phyloP scores from a whole-genome alignment of 352 stramenopile genomes.

The Phytophthora megakarya region DNA sequence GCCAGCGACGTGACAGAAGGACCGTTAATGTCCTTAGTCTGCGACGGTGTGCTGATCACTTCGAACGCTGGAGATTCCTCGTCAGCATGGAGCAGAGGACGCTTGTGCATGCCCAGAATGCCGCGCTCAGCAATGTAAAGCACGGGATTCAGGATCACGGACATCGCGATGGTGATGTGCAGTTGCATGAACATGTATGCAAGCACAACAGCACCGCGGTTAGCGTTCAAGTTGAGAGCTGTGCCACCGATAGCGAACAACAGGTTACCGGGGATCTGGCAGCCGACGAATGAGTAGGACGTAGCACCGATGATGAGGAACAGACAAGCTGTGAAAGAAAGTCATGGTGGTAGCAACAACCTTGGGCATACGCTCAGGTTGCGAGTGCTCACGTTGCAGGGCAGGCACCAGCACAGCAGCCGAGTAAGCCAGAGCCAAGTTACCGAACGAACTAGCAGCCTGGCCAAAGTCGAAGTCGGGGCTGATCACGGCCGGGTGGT shows the following conservation, averaged over 20 bases:
- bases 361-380: constrained; percentile 61
- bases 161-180: constrained; percentile 67
- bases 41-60: constrained; percentile 27
- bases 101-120: constrained; percentile 66
- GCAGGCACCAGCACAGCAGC: constrained; percentile 61
- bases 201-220: constrained; percentile 54
- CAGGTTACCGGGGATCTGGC: constrained; percentile 67
- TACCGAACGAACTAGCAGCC: constrained; percentile 60
- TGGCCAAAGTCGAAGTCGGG: constrained; percentile 56
- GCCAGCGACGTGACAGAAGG: constrained; percentile 40
- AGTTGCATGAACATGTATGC: constrained; percentile 71
- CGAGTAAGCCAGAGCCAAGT: constrained; percentile 62
- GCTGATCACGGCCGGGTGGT: constrained; percentile 41
- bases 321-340: constrained; percentile 50
- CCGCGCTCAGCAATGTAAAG: constrained; percentile 62
- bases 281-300: constrained; percentile 55
- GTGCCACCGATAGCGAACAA: constrained; percentile 60
- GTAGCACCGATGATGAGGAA: constrained; percentile 58
- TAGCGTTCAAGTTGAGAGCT: constrained; percentile 46
- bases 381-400: constrained; percentile 66
- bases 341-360: constrained; percentile 55
- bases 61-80: constrained; percentile 42
- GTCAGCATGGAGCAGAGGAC: constrained; percentile 25
- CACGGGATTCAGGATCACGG: constrained; percentile 61
- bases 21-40: constrained; percentile 26